These are phyloP conservation scores for Lyophyllum decastes DNA, from an alignment of 768 basidiomycete genomes.

Conservation along the genomic window DNA sequence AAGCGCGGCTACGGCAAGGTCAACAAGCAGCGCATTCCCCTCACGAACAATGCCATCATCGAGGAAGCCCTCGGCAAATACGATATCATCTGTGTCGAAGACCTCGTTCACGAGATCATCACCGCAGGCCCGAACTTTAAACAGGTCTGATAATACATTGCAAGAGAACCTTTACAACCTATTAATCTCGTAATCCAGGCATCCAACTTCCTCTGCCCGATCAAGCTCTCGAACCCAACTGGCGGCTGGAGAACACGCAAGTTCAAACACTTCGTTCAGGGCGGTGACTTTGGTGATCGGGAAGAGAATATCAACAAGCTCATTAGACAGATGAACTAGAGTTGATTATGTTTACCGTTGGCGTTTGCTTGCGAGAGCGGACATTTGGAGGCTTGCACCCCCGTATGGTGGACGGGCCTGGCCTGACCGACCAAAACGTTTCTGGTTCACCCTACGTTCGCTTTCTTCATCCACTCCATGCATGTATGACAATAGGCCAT, in stretches of 20 bases:
- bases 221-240: slow-evolving; percentile 99
- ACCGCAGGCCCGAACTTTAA: slow-evolving; percentile 99
- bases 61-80: slow-evolving; percentile 88
- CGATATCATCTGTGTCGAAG: slow-evolving; percentile 96
- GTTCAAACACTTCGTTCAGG: slow-evolving; percentile 96
- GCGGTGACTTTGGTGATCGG: slow-evolving; percentile 97
- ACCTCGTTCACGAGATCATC: slow-evolving; percentile 95
- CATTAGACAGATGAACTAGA: slow-evolving; percentile 90
- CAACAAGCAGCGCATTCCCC: slow-evolving; percentile 95
- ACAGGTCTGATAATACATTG: slow-evolving; percentile 59
- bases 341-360: slow-evolving; percentile 9
- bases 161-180: neutral
- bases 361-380: slow-evolving; percentile 13
- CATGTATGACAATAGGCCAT: slow-evolving; percentile 19
- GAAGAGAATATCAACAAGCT: slow-evolving; percentile 98
- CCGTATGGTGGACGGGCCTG: slow-evolving; percentile 10
- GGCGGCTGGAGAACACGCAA: slow-evolving; percentile 98
- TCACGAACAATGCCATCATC: slow-evolving; percentile 91
- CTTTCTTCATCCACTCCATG: slow-evolving; percentile 6
- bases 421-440: slow-evolving; percentile 15
- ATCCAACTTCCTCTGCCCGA: slow-evolving; percentile 98
- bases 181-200: slow-evolving; percentile 43
- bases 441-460: slow-evolving; percentile 12
- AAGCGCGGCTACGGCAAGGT: slow-evolving; percentile 99
- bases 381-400: slow-evolving; percentile 2